Evolutionary conservation across 1,284 basidiomycete genomes (phyloP), one percentile per base, ranked within the genome.

Genomic region (Cutaneotrichosporon sp.): DNA sequence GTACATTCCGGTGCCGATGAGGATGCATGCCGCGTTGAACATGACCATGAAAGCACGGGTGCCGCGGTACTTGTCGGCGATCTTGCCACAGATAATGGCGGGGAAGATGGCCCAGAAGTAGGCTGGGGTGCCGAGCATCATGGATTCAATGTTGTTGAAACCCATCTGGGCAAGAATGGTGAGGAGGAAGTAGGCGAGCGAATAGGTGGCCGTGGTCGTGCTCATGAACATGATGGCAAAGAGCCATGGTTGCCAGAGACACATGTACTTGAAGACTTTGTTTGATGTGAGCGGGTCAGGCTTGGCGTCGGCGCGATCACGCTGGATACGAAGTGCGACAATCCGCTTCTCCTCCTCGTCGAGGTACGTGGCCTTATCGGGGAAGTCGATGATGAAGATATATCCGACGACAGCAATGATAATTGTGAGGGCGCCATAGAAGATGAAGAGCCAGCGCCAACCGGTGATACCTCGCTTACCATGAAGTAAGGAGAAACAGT

Each of bases 221-320:
- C 68, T 62, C 62, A 75, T 71, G 72, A 83, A 81, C 69, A 80
- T 72, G 61, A 82, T 69, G 10, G 76, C 81, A 58, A 80, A 83
- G 5, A 71, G 62, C 82, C 82, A 83, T 7, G 82, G 68, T 73
- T 81, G 82, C 67, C 73, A 67, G 69, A 82, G 80, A 13, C 21
- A 13, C 14, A 75, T 56, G 69, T 83, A 81, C 58, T 64, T 60
- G n/a, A 21, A 18, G 42, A 67, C 60, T n/a, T 64, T 71, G 71
- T 50, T 36, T 63, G 63, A 60, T 18, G 80, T 80, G 31, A 83
- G 67, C 8, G 69, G 40, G 65, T 84, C 82, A 21, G 76, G 74
- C 40, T 71, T 71, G 34, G 80, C 70, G 68, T 84, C 83, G 30
- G 75, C 58, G n/a, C 65, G 62, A 62, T 67, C 65, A 49, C 65